Base-by-base conservation (phyloP, 192 early-diverging fungal genomes). In the Coemansia sp. region DNA sequence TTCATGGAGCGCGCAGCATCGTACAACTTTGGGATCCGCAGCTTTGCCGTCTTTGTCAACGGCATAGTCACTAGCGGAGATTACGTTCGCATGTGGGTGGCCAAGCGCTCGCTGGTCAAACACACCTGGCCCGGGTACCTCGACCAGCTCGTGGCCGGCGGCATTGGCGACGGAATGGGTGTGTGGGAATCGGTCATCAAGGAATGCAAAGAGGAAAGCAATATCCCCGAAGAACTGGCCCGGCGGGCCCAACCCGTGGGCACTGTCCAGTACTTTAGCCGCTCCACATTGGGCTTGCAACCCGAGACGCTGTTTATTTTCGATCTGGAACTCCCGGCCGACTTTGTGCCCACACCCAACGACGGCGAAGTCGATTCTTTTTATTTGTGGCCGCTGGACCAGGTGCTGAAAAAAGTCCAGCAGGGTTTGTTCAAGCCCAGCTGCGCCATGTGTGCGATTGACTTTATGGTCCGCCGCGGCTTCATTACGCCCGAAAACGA, bases 171-270 rank as follows among this genome's bases (percentile, higher is more conserved):
- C 23, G 67, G 55, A 3, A 18, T 47, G 26, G 38, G 55, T n/a
- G 77, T 83, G 0, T 42, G 64, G 17, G 82, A 84, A 16, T 84
- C 84, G 8, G 75, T 90, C 14, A 48, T 89, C 26, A 91, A 91
- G 63, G 95, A 98, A 52, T 90, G 85, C 54, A 74, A 75, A 35
- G 95, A 98, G 64, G 95, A 98, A 52, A 92, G 85, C 7, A 79
- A 79, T 7, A 72, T 97, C 36, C 70, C 80, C 0, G 23, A 20
- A 1, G 35, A 76, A 1, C 39, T 90, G 22, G 79, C 87, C 4
- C 11, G 62, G 12, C 67, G 64, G 16, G 75, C 81, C 0, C 23
- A 54, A 4, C 52, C 68, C 10, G 79, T 71, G 0, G 85, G 88
- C 3, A 80, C 73, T 0, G 74, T 95, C 14, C 74, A 84, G 16